Evolutionary conservation across 139 green algal genomes (phyloP).

Genomic region (Haematococcus lacustris): DNA sequence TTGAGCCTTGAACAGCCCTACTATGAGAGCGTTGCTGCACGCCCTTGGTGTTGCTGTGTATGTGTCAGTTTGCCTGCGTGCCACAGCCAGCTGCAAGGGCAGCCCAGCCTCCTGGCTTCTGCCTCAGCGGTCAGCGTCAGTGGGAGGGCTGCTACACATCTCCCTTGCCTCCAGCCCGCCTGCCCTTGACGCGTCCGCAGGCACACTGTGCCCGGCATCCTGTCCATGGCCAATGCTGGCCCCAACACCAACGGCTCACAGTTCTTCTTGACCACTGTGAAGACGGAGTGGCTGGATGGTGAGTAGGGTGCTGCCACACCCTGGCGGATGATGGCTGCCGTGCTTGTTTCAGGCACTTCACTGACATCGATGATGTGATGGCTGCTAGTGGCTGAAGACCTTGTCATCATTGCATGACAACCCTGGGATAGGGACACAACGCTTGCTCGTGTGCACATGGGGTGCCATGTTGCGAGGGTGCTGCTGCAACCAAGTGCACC

Average conservation of each 20-base stretch:
- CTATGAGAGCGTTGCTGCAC: background rate
- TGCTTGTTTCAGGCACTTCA: too few relatives aligned
- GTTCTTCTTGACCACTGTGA: slow-evolving; percentile 81
- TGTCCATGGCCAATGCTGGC: slow-evolving; percentile 76
- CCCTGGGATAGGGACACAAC: too few relatives aligned
- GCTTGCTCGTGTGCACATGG: too few relatives aligned
- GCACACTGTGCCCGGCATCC: slow-evolving; percentile 39
- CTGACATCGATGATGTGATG: too few relatives aligned
- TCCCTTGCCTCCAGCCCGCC: background rate
- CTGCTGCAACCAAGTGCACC: too few relatives aligned
- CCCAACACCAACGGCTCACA: slow-evolving; percentile 73
- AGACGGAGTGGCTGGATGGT: slow-evolving; percentile 62
- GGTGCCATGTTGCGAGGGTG: too few relatives aligned
- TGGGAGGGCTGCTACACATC: background rate
- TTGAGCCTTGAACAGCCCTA: too few relatives aligned
- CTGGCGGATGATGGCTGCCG: too few relatives aligned
- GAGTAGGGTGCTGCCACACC: too few relatives aligned
- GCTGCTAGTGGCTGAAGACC: too few relatives aligned
- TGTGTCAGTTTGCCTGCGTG: background rate
- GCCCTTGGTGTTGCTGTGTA: background rate
- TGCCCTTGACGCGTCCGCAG: too few relatives aligned
- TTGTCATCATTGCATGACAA: too few relatives aligned
- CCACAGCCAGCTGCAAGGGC: background rate
- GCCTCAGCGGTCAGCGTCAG: background rate
- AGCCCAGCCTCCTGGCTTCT: background rate